phyloP scores from a whole-genome alignment of 2,329 filamentous ascomycete species.

The Paecilomyces dactylethromorphus region DNA sequence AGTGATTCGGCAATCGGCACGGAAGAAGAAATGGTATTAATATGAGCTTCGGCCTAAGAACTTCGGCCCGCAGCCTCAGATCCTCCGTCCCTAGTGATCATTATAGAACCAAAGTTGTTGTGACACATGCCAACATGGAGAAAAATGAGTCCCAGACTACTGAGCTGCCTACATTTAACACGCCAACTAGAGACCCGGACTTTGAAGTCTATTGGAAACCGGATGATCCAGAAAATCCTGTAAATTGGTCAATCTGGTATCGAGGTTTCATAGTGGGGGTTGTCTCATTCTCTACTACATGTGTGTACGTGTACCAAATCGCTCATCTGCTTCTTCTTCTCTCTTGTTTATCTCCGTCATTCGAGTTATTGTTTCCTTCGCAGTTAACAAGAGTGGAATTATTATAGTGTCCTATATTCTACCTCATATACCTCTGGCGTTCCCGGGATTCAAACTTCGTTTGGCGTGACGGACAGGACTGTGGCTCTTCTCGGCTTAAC shows the following conservation, averaged over 20 bases:
- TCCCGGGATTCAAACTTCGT: slow-evolving; percentile 59
- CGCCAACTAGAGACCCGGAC: too few relatives aligned
- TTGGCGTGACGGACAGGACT: slow-evolving; percentile 49
- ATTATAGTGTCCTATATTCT: slow-evolving; percentile 52
- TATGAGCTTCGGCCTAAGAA: too few relatives aligned
- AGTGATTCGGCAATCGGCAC: too few relatives aligned
- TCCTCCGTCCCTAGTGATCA: too few relatives aligned
- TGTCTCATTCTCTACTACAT: neutral
- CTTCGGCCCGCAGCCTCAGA: too few relatives aligned
- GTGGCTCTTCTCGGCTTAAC: slow-evolving; percentile 63
- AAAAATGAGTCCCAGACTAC: too few relatives aligned
- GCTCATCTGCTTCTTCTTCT: neutral
- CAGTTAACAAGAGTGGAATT: neutral
- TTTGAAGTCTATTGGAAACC: neutral
- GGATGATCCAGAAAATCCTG: neutral
- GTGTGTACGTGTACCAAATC: neutral
- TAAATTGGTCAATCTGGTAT: neutral
- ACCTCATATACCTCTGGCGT: slow-evolving; percentile 66
- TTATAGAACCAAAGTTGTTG: too few relatives aligned
- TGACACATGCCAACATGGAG: too few relatives aligned
- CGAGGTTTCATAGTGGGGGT: neutral
- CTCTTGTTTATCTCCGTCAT: neutral
- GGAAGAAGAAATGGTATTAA: too few relatives aligned
- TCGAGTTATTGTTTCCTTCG: neutral
- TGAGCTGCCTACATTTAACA: too few relatives aligned